Base-by-base conservation (phyloP, 1,284 basidiomycete genomes). In the Leccinum subatratum region DNA sequence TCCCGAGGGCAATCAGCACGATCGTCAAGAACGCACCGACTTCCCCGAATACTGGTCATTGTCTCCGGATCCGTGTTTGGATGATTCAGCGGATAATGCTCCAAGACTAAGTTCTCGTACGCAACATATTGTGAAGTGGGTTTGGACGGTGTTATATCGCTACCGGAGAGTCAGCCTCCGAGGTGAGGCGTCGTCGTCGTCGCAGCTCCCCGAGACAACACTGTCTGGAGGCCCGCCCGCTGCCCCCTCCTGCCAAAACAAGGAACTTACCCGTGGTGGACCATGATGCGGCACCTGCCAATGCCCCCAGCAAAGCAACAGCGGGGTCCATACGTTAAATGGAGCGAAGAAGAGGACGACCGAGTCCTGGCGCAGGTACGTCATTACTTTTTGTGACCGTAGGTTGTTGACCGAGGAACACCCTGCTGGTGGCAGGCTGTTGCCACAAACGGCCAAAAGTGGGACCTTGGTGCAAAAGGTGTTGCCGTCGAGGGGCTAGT, bases 401-500 rank as follows among this genome's bases (percentile, higher is more conserved):
- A 34, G 2, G 18, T n/a, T 34, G 8, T 65, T 66, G 42, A 68
- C 54, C 2, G 56, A 60, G 25, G 25, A 57, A 12, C 56, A 22
- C 8, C 9, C 16, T 39, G 8, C 3, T 30, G 30, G 30, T 30
- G 30, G 30, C 54, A 79, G 76, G 79, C 79, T 2, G 79, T 80
- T 1, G 74, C 77, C n/a, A 79, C 78, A 69, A 72, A 80, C 37
- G 79, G 79, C 25, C 79, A 80, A 64, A 80, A 79, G 54, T 80
- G 79, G 78, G 78, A 80, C 42, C 30, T 66, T 80, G 42, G 78
- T 79, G 25, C 79, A 79, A 68, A 79, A 79, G 61, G 78, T 75
- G 8, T 67, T 79, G 54, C 78, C 79, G 16, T 78, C 77, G 25
- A 70, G 76, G 61, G 77, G 77, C 30, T 30, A 30, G 30, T 30